These are phyloP conservation scores for Cutaneotrichosporon cyanovorans DNA, from an alignment of 1,284 basidiomycete species.

Conservation along the genomic window DNA sequence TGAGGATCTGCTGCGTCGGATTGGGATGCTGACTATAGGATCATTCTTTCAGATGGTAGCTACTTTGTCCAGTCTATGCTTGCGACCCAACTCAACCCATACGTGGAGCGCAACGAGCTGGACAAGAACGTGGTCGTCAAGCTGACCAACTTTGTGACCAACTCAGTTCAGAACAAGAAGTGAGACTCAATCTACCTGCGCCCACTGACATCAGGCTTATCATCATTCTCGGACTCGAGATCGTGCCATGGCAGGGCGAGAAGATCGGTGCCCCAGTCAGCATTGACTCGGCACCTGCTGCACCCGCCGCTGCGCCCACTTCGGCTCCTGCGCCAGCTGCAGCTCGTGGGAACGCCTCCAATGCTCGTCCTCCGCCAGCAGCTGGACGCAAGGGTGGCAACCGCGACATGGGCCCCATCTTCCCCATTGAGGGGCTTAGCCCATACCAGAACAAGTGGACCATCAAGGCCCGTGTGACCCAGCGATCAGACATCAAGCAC, in stretches of 20 bases:
- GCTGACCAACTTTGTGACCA: slow-evolving; percentile 72
- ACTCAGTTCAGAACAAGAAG: slow-evolving; percentile 76
- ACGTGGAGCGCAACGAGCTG: slow-evolving; percentile 65
- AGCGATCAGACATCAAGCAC: slow-evolving; percentile 80
- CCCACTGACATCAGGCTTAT: slow-evolving; percentile 55
- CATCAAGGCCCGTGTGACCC: slow-evolving; percentile 88
- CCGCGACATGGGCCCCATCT: slow-evolving; percentile 51
- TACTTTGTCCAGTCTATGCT: slow-evolving; percentile 89
- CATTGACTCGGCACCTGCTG: slow-evolving; percentile 40
- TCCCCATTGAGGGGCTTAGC: slow-evolving; percentile 88
- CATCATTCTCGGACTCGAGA: slow-evolving; percentile 69
- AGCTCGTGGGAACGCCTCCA: slow-evolving; percentile 21
- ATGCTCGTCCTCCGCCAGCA: slow-evolving; percentile 24
- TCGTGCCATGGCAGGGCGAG: slow-evolving; percentile 51
- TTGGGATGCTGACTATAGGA: slow-evolving; percentile 25
- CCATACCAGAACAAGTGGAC: slow-evolving; percentile 88
- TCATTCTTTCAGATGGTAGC: slow-evolving; percentile 60
- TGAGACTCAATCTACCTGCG: slow-evolving; percentile 40
- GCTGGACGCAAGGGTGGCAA: slow-evolving; percentile 11
- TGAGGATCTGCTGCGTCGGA: slow-evolving; percentile 6
- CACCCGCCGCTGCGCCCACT: slow-evolving; percentile 23
- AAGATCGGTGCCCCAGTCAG: slow-evolving; percentile 68
- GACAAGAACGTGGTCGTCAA: slow-evolving; percentile 65
- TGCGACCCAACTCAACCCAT: slow-evolving; percentile 77
- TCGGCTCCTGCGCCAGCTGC: slow-evolving; percentile 16